These are phyloP conservation scores for Salicornia ramosissima DNA, from an alignment of 148 eudicot species.

Conservation along the genomic window DNA sequence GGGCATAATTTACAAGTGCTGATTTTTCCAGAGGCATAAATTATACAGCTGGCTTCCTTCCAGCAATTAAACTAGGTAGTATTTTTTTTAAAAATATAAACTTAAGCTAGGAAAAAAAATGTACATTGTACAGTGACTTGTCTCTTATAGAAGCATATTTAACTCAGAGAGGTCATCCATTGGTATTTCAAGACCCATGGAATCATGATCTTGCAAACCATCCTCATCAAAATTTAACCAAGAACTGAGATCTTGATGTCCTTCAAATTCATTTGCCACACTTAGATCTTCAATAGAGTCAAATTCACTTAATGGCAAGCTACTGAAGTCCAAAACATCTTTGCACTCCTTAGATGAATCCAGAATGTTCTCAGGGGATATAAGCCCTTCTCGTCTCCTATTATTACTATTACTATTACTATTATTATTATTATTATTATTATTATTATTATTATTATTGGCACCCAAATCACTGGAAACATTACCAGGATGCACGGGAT, in stretches of 20 bases:
- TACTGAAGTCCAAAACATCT: constrained; percentile 39
- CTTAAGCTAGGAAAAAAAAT: constrained; percentile 32
- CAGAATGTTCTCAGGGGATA: constrained; percentile 36
- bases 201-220: constrained; percentile 53
- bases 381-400: constrained; percentile 45
- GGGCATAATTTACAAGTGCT: constrained; percentile 52
- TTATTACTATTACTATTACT: constrained; percentile 27
- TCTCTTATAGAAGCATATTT: constrained; percentile 52
- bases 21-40: constrained; percentile 33
- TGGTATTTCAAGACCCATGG: constrained; percentile 65
- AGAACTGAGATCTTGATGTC: constrained; percentile 58
- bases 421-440: too few species aligned
- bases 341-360: constrained; percentile 44
- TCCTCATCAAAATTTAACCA: constrained; percentile 79
- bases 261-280: constrained; percentile 50
- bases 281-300: constrained; percentile 59
- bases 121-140: constrained; percentile 48
- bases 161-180: constrained; percentile 87
- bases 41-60: constrained; percentile 32
- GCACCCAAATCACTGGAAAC: constrained; percentile 30
- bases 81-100: too few species aligned
- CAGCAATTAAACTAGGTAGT: constrained; percentile 23
- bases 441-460: too few species aligned
- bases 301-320: constrained; percentile 48
- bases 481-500: constrained; percentile 39